A percentile compares a stretch with the other conserved stretches of the same genome.
Conservation (phyloP, 139 green algal genomes). For the Chlorella sp. region DNA sequence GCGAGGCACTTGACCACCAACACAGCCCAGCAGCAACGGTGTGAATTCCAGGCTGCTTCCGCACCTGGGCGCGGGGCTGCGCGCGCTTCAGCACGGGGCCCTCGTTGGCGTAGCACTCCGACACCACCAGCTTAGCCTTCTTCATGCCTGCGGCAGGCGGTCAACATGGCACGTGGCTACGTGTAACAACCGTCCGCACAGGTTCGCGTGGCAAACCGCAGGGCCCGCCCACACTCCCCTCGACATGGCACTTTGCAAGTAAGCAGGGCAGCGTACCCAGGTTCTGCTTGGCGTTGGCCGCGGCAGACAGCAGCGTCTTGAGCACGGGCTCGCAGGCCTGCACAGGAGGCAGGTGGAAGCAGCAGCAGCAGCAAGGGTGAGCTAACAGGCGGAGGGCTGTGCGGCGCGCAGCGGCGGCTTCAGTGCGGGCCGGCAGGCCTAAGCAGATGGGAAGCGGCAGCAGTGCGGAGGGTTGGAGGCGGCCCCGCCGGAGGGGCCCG, state of each 20-base stretch:
- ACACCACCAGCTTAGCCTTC: constrained; percentile 88
- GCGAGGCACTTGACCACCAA: constrained; percentile 77
- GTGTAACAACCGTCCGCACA: no score
- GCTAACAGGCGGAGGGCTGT: background rate
- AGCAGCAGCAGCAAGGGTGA: background rate
- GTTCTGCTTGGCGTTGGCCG: constrained; percentile 97
- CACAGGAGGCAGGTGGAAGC: background rate
- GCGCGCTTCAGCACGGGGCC: constrained; percentile 86
- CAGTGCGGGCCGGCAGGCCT: no score
- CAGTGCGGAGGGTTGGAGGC: no score
- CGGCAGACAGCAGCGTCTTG: constrained; percentile 82
- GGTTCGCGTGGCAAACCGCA: no score
- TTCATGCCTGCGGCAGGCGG: no score
- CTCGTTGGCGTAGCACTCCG: constrained; percentile 82
- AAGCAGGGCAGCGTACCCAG: no score
- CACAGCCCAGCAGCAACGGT: background rate
- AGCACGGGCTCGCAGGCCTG: constrained; percentile 56
- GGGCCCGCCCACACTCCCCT: no score
- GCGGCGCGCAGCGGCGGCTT: no score
- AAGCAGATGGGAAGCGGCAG: no score
- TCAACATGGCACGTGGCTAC: no score
- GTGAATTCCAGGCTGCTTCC: background rate
- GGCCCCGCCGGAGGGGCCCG: no score
- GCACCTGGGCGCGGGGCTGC: constrained; percentile 72
- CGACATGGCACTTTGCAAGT: no score